Conservation (phyloP, 345 rosid species). For the Eucalyptus tenuipes region DNA sequence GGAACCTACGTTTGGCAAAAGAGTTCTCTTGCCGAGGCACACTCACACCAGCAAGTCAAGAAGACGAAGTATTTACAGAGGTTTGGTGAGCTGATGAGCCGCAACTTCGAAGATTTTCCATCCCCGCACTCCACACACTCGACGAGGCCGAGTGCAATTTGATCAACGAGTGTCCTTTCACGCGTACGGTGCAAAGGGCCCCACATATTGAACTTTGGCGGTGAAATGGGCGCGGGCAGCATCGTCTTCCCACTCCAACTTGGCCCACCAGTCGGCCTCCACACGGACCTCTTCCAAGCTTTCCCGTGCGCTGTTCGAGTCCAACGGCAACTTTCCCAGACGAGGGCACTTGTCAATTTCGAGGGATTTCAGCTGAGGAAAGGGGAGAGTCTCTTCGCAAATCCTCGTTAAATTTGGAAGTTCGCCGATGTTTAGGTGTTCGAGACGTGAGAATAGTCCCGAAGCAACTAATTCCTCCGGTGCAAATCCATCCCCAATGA, state of each 20-base stretch:
- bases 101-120: neutral
- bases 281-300: fast-evolving
- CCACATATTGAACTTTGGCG: fast-evolving
- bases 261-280: neutral
- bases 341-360: fast-evolving
- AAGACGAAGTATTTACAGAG: neutral
- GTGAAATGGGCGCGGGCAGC: neutral
- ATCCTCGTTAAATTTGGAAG: neutral
- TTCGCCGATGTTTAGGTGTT: fast-evolving
- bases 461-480: fast-evolving
- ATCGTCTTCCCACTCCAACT: neutral
- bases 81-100: neutral
- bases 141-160: neutral
- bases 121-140: neutral
- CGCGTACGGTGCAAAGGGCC: fast-evolving
- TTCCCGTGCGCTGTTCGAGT: neutral
- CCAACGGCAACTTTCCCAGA: neutral
- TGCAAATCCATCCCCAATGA: neutral
- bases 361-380: neutral
- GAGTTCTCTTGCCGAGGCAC: neutral
- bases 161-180: neutral
- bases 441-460: neutral
- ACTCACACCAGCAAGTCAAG: neutral
- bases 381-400: neutral
- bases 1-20: neutral